Base-by-base conservation (phyloP, 2,329 filamentous ascomycete genomes). In the Ophiostoma pallidulum region DNA sequence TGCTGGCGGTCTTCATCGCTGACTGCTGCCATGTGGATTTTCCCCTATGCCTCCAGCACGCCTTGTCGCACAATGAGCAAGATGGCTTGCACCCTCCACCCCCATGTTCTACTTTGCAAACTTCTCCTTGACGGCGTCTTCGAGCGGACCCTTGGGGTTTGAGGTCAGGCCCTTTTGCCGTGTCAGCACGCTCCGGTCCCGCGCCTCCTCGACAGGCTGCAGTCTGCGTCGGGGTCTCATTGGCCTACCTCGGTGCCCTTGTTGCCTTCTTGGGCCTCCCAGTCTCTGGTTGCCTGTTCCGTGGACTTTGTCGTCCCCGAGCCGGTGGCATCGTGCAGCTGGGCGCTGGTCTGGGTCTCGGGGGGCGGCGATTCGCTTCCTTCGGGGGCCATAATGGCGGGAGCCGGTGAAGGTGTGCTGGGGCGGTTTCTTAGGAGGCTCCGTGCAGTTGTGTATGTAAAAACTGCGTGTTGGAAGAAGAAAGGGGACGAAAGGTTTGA, bases 311-410 rank as follows among this genome's bases (percentile, higher is more conserved):
- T 4, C 16, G 80, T 72, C 48, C 79, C 77, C 1, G 71, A 67
- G n/a, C 64, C 76, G 2, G 79, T 72, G 12, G 74, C 60, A 8
- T 76, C 77, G 54, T 77, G 68, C 50, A 78, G 66, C 68, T 92
- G 86, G 47, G 70, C 66, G 51, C 77, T 81, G 32, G 72, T 68
- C 66, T 87, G 85, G 56, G 64, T 62, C 68, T 86, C 80, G 24
- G 86, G 85, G 45, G 80, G 69, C 53, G 88, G 89, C 28, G 88
- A 94, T 67, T 94, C 77, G 61, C 82, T 81, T 63, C 86, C 84
- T 66, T 76, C 66, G 47, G 63, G 61, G 40, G 84, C 81, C 84
- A 88, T 87, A 59, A 54, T 80, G 62, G 55, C 51, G 52, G 54
- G 57, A 52, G 43, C 32, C 24, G 20, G 43, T 47, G 52, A 46